Conservation (phyloP, 768 basidiomycete genomes). For the Gymnopilus junonius region DNA sequence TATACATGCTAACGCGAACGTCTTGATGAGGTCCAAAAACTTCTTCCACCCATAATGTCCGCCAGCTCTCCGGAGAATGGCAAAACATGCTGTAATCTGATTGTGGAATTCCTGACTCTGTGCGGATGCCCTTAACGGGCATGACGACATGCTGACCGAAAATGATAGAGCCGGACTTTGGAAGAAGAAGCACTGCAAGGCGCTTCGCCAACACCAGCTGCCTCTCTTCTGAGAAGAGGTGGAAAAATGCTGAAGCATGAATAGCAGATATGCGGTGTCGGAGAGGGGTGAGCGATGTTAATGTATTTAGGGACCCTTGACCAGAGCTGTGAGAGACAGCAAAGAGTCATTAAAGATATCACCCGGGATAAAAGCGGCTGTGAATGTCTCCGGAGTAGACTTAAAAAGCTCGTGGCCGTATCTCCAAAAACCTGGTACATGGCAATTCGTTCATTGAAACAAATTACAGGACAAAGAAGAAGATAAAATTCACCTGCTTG, state of each 20-base stretch:
- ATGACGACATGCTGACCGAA: conserved; percentile 41
- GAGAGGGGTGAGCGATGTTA: conserved; percentile 32
- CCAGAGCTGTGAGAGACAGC: conserved; percentile 32
- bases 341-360: conserved; percentile 53
- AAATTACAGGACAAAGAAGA: background rate
- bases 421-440: conserved; percentile 56
- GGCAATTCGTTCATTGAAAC: background rate
- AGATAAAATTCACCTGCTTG: conserved; percentile 26
- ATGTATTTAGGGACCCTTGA: conserved; percentile 1
- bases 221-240: conserved; percentile 37
- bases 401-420: conserved; percentile 65
- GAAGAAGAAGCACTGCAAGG: conserved; percentile 35
- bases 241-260: conserved; percentile 39
- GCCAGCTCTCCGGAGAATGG: conserved; percentile 40
- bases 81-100: conserved; percentile 35
- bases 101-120: background rate
- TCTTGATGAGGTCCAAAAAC: conserved; percentile 29
- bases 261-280: conserved; percentile 53
- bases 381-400: conserved; percentile 53
- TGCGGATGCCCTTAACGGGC: conserved; percentile 32
- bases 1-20: conserved; percentile 15
- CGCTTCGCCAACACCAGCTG: conserved; percentile 34
- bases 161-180: conserved; percentile 36
- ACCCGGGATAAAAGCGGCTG: conserved; percentile 58
- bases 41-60: conserved; percentile 36